Evolutionary conservation across 345 rosid species (phyloP).

Genomic region (Citrus mangshanensis): DNA sequence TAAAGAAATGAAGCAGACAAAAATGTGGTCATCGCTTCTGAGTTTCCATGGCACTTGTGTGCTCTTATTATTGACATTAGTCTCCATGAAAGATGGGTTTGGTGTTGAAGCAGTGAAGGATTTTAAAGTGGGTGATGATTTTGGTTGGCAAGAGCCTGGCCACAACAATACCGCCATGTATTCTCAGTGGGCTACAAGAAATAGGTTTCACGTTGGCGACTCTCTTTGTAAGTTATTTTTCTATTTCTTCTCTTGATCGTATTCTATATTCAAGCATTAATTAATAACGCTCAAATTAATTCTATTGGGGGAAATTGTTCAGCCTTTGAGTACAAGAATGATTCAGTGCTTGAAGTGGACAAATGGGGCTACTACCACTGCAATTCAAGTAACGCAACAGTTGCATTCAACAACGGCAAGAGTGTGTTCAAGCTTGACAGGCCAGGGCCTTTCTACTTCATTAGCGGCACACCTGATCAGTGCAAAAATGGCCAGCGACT

Average conservation of each 20-base stretch:
- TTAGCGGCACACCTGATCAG: constrained; percentile 55
- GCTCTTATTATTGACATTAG: constrained; percentile 2
- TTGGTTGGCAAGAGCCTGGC: constrained; percentile 64
- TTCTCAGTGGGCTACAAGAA: constrained; percentile 54
- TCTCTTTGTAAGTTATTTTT: constrained; percentile 46
- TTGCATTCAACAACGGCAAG: constrained; percentile 55
- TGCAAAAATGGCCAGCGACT: constrained; percentile 72
- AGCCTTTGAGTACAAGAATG: constrained; percentile 70
- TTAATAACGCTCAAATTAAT: no score
- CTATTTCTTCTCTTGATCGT: no score
- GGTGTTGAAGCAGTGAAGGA: constrained; percentile 35
- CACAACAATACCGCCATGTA: constrained; percentile 41
- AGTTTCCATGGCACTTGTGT: constrained; percentile 7
- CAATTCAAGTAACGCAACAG: constrained; percentile 39
- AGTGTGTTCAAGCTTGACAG: constrained; percentile 52
- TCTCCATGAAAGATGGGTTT: background rate
- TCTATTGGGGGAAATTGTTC: no score
- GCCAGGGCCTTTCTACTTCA: constrained; percentile 78
- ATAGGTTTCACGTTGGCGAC: constrained; percentile 68
- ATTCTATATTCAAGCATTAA: no score
- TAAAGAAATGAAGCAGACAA: background rate
- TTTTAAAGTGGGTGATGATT: constrained; percentile 59
- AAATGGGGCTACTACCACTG: constrained; percentile 78
- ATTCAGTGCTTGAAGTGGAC: constrained; percentile 72
- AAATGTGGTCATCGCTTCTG: constrained; percentile 15